Base-by-base conservation (phyloP, 257 asterid genomes). In the Thymus quinquecostatus region DNA sequence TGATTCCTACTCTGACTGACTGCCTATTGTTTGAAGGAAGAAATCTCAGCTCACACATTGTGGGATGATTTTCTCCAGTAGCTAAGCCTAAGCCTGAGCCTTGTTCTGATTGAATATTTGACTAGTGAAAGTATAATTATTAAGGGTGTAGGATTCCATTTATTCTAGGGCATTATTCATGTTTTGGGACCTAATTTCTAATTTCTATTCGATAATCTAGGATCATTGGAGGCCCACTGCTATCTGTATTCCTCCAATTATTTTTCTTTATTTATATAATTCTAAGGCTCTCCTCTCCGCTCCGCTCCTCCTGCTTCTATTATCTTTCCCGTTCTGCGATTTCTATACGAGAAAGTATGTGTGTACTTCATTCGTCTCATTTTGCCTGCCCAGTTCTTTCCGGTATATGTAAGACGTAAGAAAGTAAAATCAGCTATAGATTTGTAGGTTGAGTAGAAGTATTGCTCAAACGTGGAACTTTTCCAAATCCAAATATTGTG, bases 41-140 rank as follows among this genome's bases (percentile, higher is more conserved):
- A 8, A 63, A 76, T 81, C 64, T 41, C 8, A 63, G 76, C 84
- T 68, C 71, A 60, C 81, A 33, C 76, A 78, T 78, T 75, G 81
- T 81, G 86, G 82, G 83, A 72, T 68, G 68, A 58, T 65, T 50
- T 72, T 76, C 50, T 80, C 70, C 73, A 69, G 74, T 72, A 64
- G 50, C 66, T 55, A 48, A 67, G 66, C 60, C 63, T 74, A 2
- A 44, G 49, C 10, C 49, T 44, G 2, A 44, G 8, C 41, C 41
- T 38, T 38, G 7, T 38, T 51, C 62, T 71, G 63, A 68, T 76
- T 73, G 56, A 63, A 32, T 55, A 70, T 54, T 21, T 54, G 61
- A 45, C 62, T 61, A 48, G 67, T 61, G 21, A 21, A 21, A 48
- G 45, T 50, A 55, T 63, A 56, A 60, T 55, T 41, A 32, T 21